These are phyloP conservation scores for Termitomyces bulborhizus DNA, from an alignment of 768 basidiomycete genomes.

Conservation along the genomic window DNA sequence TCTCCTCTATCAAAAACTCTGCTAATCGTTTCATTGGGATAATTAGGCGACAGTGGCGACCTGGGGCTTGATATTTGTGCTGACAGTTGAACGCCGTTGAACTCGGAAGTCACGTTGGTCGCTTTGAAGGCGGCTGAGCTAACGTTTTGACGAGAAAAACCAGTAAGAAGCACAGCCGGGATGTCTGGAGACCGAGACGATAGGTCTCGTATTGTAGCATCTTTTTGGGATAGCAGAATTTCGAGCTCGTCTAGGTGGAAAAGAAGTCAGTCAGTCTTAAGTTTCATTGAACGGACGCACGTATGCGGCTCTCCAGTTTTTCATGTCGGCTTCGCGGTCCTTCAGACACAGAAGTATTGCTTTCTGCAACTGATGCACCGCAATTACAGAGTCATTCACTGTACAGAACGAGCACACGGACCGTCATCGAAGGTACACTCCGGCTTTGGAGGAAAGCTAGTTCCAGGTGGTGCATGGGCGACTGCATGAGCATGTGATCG, in stretches of 20 bases:
- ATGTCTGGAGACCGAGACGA: constrained; percentile 7
- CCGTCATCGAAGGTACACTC: constrained; percentile 79
- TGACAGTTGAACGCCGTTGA: constrained; percentile 4
- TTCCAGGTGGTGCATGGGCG: constrained; percentile 54
- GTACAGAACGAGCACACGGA: constrained; percentile 14
- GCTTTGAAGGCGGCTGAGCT: neutral
- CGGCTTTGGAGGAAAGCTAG: constrained; percentile 45
- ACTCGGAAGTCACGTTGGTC: neutral
- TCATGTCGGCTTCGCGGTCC: constrained; percentile 58
- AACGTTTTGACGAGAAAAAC: neutral
- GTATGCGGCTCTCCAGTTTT: constrained; percentile 60
- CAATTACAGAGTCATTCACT: neutral
- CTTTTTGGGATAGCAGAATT: constrained; percentile 54
- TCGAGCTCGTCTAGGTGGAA: constrained; percentile 56
- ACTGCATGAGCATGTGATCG: constrained; percentile 69
- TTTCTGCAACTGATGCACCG: constrained; percentile 33
- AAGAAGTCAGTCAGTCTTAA: neutral
- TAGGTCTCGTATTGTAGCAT: constrained; percentile 19
- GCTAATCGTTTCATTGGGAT: constrained; percentile 7
- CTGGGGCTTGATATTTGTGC: constrained; percentile 4
- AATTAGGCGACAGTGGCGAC: constrained; percentile 7
- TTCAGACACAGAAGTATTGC: constrained; percentile 30
- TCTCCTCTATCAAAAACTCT: constrained; percentile 12
- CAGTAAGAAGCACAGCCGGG: constrained; percentile 1
- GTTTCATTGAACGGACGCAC: constrained; percentile 31